Evolutionary conservation across 306 rosid species (phyloP).

Genomic region (Quercus cerris): DNA sequence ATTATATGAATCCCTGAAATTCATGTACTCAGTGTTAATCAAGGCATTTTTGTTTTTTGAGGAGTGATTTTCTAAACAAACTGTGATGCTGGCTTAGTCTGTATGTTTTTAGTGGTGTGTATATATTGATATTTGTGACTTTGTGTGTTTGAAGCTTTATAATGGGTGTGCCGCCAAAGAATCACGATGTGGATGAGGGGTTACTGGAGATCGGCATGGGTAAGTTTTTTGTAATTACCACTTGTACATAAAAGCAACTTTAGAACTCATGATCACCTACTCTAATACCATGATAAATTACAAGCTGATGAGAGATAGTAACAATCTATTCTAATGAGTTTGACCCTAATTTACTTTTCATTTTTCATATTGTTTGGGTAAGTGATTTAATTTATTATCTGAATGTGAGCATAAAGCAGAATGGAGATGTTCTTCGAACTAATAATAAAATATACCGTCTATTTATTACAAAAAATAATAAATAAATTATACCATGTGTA

Average conservation of each 20-base stretch:
- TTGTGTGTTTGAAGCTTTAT: constrained; percentile 27
- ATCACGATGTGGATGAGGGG: constrained; percentile 60
- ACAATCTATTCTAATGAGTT: neutral
- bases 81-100: neutral
- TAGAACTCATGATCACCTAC: no score
- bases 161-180: constrained; percentile 72
- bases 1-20: neutral
- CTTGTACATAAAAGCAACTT: no score
- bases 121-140: neutral
- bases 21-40: neutral
- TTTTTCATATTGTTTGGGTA: neutral
- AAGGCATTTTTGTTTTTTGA: neutral
- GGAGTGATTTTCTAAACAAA: neutral
- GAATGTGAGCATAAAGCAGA: neutral
- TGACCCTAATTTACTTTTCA: constrained; percentile 10
- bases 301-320: no score
- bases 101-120: neutral
- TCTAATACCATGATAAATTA: no score
- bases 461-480: no score
- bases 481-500: neutral
- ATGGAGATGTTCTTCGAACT: neutral
- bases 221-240: constrained; percentile 22
- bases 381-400: neutral
- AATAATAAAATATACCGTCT: neutral
- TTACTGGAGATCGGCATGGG: constrained; percentile 96